Evolutionary conservation across 345 rosid genomes (phyloP).

Genomic region (Melaleuca quinquenervia): DNA sequence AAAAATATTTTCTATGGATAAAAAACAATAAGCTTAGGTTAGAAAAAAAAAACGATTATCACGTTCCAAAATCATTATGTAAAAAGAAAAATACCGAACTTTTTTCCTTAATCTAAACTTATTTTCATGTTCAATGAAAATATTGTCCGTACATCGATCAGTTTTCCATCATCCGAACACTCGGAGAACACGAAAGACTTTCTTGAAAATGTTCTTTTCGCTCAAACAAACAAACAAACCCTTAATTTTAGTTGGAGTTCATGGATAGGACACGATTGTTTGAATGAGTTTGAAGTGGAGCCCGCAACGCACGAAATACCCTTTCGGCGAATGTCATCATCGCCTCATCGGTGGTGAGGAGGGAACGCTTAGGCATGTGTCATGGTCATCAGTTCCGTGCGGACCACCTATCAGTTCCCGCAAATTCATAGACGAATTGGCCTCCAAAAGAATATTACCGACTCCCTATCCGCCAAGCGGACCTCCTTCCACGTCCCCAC

Average conservation of each 20-base stretch:
- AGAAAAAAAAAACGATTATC: neutral
- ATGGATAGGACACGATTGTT: neutral
- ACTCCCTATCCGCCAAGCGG: neutral
- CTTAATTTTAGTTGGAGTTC: neutral
- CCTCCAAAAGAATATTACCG: neutral
- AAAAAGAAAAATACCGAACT: no score
- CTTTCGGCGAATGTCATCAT: neutral
- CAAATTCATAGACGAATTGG: neutral
- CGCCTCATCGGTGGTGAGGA: neutral
- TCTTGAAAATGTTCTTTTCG: neutral
- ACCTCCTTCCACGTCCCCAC: neutral
- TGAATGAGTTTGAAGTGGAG: neutral
- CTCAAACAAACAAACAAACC: neutral
- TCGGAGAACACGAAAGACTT: neutral
- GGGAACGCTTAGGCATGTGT: neutral
- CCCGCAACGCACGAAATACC: neutral
- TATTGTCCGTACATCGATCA: neutral
- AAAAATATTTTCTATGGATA: neutral
- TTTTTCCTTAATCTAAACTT: neutral
- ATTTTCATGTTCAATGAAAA: neutral
- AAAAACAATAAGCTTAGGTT: neutral
- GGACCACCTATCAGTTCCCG: neutral
- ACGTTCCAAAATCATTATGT: neutral
- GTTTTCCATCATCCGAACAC: neutral
- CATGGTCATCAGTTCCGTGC: neutral